Evolutionary conservation across 1,139 yeast species (phyloP).

Genomic region (Candida neerlandica): DNA sequence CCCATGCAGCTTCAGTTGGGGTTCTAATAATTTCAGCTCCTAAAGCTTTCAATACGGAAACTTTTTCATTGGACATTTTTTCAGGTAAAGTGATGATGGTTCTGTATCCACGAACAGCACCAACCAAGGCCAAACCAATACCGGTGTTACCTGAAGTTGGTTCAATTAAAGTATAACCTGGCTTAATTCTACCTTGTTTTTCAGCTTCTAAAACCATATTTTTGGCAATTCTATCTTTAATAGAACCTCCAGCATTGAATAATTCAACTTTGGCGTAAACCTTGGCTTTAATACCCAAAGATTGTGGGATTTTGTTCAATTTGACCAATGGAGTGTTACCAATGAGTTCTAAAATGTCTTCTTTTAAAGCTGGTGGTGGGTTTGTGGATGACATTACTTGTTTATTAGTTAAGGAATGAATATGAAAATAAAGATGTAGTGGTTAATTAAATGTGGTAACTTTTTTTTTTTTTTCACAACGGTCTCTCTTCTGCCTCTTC

Average conservation of each 20-base stretch:
- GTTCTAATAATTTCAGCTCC: constrained; percentile 93
- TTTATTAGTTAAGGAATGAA: too few relatives aligned
- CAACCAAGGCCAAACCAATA: constrained; percentile 84
- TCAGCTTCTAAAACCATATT: constrained; percentile 85
- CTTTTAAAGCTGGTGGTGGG: constrained; percentile 36
- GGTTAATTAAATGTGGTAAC: background rate
- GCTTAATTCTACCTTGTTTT: constrained; percentile 74
- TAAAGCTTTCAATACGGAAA: constrained; percentile 81
- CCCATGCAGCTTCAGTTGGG: constrained; percentile 94
- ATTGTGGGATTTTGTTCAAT: constrained; percentile 76
- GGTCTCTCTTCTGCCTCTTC: too few relatives aligned
- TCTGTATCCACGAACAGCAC: constrained; percentile 86
- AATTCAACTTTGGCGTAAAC: constrained; percentile 63
- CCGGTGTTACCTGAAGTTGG: constrained; percentile 92
- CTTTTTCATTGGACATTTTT: constrained; percentile 92
- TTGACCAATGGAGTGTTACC: constrained; percentile 84
- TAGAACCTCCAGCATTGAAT: constrained; percentile 73
- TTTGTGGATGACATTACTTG: constrained; percentile 8
- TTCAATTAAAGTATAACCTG: constrained; percentile 84
- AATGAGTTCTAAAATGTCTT: constrained; percentile 60
- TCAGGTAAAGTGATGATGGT: constrained; percentile 89
- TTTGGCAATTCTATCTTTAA: constrained; percentile 65
- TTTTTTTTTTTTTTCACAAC: background rate
- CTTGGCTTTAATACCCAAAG: constrained; percentile 69
- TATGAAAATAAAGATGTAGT: too few relatives aligned